A percentile compares a stretch with the other conserved stretches of the same genome.
These are phyloP conservation scores for Mortierella sp. DNA, from an alignment of 371 early-diverging fungal genomes.

Conservation along the genomic window DNA sequence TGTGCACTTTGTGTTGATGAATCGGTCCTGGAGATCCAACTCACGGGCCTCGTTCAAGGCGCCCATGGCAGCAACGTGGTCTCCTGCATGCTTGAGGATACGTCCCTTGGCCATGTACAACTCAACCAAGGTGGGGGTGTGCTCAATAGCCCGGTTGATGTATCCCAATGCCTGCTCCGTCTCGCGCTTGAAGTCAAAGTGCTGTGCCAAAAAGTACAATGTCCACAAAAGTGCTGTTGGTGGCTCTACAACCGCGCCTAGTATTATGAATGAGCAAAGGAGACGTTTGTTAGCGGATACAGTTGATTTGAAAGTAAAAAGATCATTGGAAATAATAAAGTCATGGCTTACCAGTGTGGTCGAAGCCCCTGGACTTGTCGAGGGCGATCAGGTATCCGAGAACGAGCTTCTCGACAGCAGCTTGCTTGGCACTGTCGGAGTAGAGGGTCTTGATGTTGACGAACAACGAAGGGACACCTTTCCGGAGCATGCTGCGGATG, in stretches of 20 bases:
- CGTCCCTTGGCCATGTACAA: conserved; percentile 93
- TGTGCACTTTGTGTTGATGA: conserved; percentile 94
- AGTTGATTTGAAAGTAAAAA: neutral
- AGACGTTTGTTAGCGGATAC: neutral
- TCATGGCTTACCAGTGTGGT: conserved; percentile 40
- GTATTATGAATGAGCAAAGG: neutral
- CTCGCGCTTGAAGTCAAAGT: conserved; percentile 80
- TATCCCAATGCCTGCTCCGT: conserved; percentile 75
- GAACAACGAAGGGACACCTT: conserved; percentile 95
- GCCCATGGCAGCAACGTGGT: conserved; percentile 74
- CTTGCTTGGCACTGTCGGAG: conserved; percentile 75
- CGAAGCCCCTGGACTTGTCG: conserved; percentile 65
- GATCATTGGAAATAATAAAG: neutral
- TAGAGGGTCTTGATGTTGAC: conserved; percentile 85
- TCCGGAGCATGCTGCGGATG: conserved; percentile 81
- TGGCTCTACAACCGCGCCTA: conserved; percentile 68
- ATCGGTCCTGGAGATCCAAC: conserved; percentile 95
- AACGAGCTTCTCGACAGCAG: conserved; percentile 74
- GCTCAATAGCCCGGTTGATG: conserved; percentile 88
- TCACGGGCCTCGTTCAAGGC: conserved; percentile 90
- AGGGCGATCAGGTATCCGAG: conserved; percentile 71
- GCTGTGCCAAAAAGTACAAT: conserved; percentile 91
- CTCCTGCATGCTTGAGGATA: conserved; percentile 93
- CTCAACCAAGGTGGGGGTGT: conserved; percentile 92
- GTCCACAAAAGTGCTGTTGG: conserved; percentile 93